Conservation (phyloP, 176 grass and related monocot species). For the Pontederia paniculata region DNA sequence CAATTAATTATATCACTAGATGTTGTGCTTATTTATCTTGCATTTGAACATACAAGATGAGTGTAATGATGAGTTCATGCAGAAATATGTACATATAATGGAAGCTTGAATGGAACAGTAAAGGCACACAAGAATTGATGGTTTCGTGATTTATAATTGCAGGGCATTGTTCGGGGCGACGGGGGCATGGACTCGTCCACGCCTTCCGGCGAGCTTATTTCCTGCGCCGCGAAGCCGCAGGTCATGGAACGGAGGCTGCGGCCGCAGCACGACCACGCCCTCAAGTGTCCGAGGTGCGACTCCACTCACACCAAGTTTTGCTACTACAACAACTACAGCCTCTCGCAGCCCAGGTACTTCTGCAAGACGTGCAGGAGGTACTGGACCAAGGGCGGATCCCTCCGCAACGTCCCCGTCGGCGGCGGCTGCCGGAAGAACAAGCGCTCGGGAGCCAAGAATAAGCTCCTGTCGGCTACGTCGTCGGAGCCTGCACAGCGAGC, state of each 20-base stretch:
- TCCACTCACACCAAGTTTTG: slow-evolving; percentile 85
- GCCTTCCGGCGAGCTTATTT: not conserved
- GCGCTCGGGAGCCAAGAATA: slow-evolving; percentile 46
- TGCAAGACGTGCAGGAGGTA: slow-evolving; percentile 96
- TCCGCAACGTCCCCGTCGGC: slow-evolving; percentile 83
- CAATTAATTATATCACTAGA: no score
- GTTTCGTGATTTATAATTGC: no score
- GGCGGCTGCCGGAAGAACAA: slow-evolving; percentile 95
- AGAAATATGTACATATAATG: no score
- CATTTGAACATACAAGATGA: no score
- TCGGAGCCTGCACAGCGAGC: not conserved
- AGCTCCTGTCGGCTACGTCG: no score
- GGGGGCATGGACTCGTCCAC: not conserved
- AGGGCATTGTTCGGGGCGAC: not conserved
- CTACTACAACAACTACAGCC: slow-evolving; percentile 98
- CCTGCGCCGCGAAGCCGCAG: not conserved
- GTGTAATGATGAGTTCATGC: no score
- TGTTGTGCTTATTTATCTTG: no score
- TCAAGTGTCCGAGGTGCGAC: not conserved
- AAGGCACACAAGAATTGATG: no score
- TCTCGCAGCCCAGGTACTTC: slow-evolving; percentile 93
- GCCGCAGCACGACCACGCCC: slow-evolving; percentile 1
- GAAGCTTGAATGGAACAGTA: no score
- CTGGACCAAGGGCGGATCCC: slow-evolving; percentile 87
- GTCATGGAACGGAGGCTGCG: not conserved